These are phyloP conservation scores for Plasmodium reichenowi DNA, from an alignment of 169 alveolate species.

Conservation along the genomic window DNA sequence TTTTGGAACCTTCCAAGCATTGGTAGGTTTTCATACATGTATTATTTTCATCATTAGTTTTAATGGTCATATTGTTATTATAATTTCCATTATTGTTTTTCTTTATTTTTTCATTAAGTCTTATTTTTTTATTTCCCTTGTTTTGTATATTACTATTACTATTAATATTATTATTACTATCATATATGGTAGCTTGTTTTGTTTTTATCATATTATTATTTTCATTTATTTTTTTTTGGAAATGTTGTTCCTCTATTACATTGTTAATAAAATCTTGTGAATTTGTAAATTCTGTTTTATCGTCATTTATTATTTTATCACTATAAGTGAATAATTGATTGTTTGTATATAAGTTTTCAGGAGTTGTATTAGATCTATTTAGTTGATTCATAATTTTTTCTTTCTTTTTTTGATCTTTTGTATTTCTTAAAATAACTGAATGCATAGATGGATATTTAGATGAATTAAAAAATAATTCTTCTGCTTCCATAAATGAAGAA, in stretches of 20 bases:
- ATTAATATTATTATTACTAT: not conserved
- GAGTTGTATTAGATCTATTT: constrained; percentile 52
- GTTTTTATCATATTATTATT: constrained; percentile 7
- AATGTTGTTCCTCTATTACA: not conserved
- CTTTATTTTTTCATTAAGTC: not conserved
- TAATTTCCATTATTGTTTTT: constrained; percentile 1
- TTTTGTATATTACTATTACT: too few species aligned
- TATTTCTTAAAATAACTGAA: constrained; percentile 43
- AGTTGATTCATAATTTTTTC: constrained; percentile 12
- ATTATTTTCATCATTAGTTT: not conserved
- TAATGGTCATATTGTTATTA: not conserved
- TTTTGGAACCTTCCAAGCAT: not conserved
- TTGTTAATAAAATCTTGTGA: not conserved
- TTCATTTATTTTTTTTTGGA: constrained; percentile 1
- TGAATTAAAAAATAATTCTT: constrained; percentile 67
- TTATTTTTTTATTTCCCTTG: not conserved
- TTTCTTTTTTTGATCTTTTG: not conserved
- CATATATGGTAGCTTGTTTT: constrained; percentile 6
- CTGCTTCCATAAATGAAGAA: constrained; percentile 54
- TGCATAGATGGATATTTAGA: constrained; percentile 71
- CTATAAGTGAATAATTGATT: constrained; percentile 13
- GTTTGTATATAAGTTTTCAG: constrained; percentile 13
- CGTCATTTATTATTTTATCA: constrained; percentile 11
- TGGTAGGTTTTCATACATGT: not conserved
- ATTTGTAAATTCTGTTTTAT: not conserved